phyloP scores from a whole-genome alignment of 768 basidiomycete genomes.

The Boletellus emodensis region DNA sequence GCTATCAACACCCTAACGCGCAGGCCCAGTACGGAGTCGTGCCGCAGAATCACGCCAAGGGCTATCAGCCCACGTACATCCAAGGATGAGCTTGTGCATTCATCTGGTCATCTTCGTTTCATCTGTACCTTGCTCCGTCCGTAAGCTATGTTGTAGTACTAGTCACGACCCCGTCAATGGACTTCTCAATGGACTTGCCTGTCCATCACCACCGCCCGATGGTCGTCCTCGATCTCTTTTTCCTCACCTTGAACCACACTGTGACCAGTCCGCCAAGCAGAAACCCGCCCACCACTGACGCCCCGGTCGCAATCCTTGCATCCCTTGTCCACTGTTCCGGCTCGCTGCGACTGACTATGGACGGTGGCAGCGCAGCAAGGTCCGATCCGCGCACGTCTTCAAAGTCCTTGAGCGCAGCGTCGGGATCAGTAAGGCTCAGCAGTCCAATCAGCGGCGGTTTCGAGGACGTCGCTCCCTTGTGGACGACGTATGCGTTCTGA shows the following conservation, averaged over 20 bases:
- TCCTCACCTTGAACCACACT: conserved; percentile 8
- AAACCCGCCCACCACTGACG: conserved; percentile 34
- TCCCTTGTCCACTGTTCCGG: conserved; percentile 14
- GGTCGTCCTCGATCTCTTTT: conserved; percentile 4
- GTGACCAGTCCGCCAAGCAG: conserved; percentile 32
- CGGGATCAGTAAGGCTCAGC: conserved; percentile 40
- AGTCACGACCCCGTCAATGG: not conserved
- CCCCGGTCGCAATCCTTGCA: conserved; percentile 19
- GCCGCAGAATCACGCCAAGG: conserved; percentile 14
- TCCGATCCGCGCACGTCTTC: conserved; percentile 41
- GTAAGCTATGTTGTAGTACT: not conserved
- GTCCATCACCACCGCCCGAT: conserved; percentile 4
- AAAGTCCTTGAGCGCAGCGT: conserved; percentile 37
- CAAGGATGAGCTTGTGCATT: conserved; percentile 11
- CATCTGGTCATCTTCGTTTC: not conserved
- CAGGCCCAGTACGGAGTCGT: conserved; percentile 11
- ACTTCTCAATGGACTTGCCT: not conserved
- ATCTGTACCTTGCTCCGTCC: not conserved
- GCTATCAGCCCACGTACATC: conserved; percentile 30
- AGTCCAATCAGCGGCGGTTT: conserved; percentile 45
- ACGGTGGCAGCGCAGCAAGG: conserved; percentile 24
- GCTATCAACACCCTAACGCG: conserved; percentile 36
- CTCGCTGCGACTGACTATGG: not conserved
- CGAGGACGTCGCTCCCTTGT: conserved; percentile 39
- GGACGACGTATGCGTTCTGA: conserved; percentile 53